Evolutionary conservation across 768 basidiomycete species (phyloP), one percentile per base, ranked within the genome.

Genomic region (Lactarius hatsudake): DNA sequence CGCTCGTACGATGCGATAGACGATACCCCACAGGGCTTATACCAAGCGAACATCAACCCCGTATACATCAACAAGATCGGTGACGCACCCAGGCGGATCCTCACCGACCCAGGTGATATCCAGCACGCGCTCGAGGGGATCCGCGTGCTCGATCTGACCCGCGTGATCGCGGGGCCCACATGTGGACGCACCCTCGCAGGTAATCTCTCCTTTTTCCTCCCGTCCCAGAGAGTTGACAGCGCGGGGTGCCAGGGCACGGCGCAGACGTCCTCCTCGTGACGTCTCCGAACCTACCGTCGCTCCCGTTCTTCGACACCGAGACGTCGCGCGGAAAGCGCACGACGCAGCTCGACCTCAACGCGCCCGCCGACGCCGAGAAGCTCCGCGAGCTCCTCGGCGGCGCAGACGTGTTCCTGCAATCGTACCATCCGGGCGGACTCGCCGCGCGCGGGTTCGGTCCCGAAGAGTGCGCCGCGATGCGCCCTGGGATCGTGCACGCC

Each of bases 261-360:
- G 86, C 86, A 1, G 84, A 87, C 62, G 83, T 84, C 32, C 79
- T 87, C 0, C 75, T 81, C 32, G 72, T 88, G 40, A 86, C 86
- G 13, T 86, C 86, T 0, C 85, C 84, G 0, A 77, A 76, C 13
- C 78, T 88, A 13, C 87, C 87, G 0, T 74, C 79, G 0, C 74
- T 86, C 2, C 86, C 86, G 0, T 63, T 74, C 0, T 73, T 87
- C 0, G 87, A 88, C 71, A 70, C 78, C 13, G 86, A 87, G 58
- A 88, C 86, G 0, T 86, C 87, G 4, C 78, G 86, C 8, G 86
- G 86, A 1, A 89, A 88, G 73, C 82, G 85, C 48, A 86, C 86
- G 0, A 81, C 86, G 0, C 87, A 87, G 71, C 81, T 88, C 4
- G 84, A 88, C 66, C 77, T 88, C 7, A 78, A 75, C 4, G 53